Percentiles rank a stretch among this genome's conserved stretches.
phyloP scores from a whole-genome alignment of 352 stramenopile species.

The Elongisporangium anandrum region DNA sequence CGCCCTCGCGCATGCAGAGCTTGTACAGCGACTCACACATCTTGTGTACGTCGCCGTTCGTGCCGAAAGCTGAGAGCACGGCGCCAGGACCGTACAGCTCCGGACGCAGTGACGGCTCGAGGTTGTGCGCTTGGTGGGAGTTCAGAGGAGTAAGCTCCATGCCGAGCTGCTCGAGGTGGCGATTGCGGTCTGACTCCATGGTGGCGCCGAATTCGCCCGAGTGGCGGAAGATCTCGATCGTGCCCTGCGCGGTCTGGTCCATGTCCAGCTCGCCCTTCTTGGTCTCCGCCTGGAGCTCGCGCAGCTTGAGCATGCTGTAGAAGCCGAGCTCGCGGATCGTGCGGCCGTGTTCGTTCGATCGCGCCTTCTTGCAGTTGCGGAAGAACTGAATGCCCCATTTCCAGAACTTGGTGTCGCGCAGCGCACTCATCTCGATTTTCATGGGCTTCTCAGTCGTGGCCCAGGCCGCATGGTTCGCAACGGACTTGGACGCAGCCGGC shows the following conservation, averaged over 20 bases:
- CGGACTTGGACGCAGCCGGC: neutral
- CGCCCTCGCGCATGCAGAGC: constrained; percentile 73
- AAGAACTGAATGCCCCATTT: constrained; percentile 86
- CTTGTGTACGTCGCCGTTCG: constrained; percentile 86
- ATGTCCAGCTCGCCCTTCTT: constrained; percentile 84
- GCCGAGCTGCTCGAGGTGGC: constrained; percentile 66
- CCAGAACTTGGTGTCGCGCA: constrained; percentile 81
- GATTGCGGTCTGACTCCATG: constrained; percentile 65
- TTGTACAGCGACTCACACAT: constrained; percentile 81
- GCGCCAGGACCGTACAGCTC: constrained; percentile 63
- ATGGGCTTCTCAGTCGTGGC: constrained; percentile 51
- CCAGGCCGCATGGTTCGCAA: neutral
- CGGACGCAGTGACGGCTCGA: constrained; percentile 56
- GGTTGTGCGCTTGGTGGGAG: constrained; percentile 43
- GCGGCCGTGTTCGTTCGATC: constrained; percentile 71
- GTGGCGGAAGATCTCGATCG: constrained; percentile 73
- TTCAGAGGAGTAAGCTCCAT: constrained; percentile 75
- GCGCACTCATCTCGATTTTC: constrained; percentile 79
- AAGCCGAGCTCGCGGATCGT: constrained; percentile 82
- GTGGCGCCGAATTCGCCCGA: constrained; percentile 56
- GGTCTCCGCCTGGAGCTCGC: constrained; percentile 65
- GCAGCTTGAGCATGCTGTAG: constrained; percentile 84
- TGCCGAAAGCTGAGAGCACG: constrained; percentile 76
- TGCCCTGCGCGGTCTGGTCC: constrained; percentile 82
- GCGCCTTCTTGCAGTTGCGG: constrained; percentile 73